phyloP scores from a whole-genome alignment of 1,284 basidiomycete species.

The Tetrapyrgos nigripes region DNA sequence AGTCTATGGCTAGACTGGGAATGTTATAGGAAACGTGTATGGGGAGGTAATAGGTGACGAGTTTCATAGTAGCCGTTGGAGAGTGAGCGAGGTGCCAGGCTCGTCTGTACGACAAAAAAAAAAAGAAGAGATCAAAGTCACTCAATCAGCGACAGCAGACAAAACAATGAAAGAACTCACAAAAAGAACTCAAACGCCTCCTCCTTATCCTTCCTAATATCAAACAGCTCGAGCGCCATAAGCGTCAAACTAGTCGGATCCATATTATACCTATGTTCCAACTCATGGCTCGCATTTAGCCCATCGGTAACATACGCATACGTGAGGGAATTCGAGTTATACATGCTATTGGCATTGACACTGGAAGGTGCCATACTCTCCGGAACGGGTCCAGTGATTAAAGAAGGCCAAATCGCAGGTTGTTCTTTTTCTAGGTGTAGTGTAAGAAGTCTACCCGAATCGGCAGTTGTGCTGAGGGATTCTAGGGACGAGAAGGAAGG shows the following conservation, averaged over 20 bases:
- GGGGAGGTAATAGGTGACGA: constrained; percentile 73
- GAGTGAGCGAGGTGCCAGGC: constrained; percentile 80
- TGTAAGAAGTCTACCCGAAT: constrained; percentile 66
- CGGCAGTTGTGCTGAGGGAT: constrained; percentile 56
- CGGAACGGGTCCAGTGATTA: constrained; percentile 76
- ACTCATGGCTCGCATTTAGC: constrained; percentile 55
- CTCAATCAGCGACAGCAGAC: neutral
- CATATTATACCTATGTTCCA: constrained; percentile 76
- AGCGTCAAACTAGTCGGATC: constrained; percentile 80
- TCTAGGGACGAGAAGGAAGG: constrained; percentile 78
- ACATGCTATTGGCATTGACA: too few species aligned
- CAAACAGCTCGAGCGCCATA: constrained; percentile 69
- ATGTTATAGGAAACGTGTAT: constrained; percentile 49
- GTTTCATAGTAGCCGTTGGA: constrained; percentile 75
- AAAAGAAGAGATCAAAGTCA: neutral
- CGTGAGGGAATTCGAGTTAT: constrained; percentile 61
- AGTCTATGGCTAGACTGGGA: neutral
- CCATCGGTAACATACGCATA: too few species aligned
- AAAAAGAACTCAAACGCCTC: constrained; percentile 82
- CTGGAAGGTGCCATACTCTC: constrained; percentile 59
- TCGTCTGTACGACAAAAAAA: constrained; percentile 55
- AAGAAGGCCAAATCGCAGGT: constrained; percentile 79
- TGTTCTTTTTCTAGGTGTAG: constrained; percentile 80
- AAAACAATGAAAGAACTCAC: constrained; percentile 48
- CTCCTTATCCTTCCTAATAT: constrained; percentile 73